phyloP scores from a whole-genome alignment of 2,329 filamentous ascomycete species.

The Cercospora sojina region DNA sequence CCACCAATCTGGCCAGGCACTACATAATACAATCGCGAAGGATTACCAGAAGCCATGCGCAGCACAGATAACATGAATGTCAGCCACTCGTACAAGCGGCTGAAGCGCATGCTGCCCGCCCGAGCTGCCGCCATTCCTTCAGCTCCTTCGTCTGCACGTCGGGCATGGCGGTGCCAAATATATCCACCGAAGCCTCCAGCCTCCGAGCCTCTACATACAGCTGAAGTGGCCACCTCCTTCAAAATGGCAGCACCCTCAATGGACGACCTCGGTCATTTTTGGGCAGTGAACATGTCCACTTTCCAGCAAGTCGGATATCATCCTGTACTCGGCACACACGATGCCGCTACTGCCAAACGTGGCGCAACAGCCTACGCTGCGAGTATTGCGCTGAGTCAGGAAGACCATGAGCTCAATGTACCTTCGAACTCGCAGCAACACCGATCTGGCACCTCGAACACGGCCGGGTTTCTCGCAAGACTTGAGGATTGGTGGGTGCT shows the following conservation, averaged over 20 bases:
- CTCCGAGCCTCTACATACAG: background rate
- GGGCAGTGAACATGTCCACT: background rate
- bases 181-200: background rate
- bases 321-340: background rate
- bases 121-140: background rate
- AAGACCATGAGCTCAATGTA: background rate
- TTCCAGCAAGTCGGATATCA: background rate
- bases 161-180: background rate
- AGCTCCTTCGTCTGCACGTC: background rate
- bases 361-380: background rate
- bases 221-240: background rate
- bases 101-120: background rate
- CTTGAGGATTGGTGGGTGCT: background rate
- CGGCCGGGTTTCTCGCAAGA: background rate
- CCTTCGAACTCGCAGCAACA: background rate
- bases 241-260: background rate
- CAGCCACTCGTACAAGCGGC: background rate
- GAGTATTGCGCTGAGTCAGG: background rate
- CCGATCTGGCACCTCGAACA: background rate
- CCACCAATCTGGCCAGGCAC: too few relatives aligned
- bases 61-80: background rate
- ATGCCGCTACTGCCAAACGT: background rate
- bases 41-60: background rate
- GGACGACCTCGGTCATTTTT: background rate
- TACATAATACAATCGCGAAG: too few relatives aligned